Conservation (phyloP, 164 flowering plant genomes). For the Akebia trifoliata region DNA sequence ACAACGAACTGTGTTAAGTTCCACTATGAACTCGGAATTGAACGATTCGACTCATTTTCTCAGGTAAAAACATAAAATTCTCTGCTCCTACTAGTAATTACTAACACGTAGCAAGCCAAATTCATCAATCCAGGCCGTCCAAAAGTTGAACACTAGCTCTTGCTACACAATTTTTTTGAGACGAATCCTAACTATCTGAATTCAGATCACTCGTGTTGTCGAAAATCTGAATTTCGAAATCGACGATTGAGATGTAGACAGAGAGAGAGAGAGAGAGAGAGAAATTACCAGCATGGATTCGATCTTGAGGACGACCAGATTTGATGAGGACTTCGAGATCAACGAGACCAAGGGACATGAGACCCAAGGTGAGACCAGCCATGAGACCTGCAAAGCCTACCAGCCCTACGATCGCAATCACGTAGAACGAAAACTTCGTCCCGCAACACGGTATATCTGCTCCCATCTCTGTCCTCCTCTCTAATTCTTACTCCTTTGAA, state of each 20-base stretch:
- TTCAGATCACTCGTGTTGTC: no score
- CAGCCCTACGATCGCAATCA: constrained; percentile 46
- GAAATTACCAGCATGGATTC: constrained; percentile 59
- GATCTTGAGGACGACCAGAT: constrained; percentile 83
- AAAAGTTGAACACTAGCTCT: no score
- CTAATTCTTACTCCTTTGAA: no score
- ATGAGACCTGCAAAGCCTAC: constrained; percentile 85
- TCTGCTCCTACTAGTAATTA: no score
- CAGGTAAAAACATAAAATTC: neutral
- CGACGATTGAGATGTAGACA: neutral
- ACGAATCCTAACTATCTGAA: no score
- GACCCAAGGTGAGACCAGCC: constrained; percentile 91
- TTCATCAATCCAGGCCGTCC: no score
- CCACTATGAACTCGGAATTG: neutral
- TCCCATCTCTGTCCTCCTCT: constrained; percentile 27
- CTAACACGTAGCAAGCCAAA: no score
- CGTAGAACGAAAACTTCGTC: constrained; percentile 41
- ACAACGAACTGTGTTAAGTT: neutral
- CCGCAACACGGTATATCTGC: constrained; percentile 56
- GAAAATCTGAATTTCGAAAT: no score
- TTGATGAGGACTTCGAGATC: constrained; percentile 91
- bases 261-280: constrained; percentile 11
- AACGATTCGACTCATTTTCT: neutral
- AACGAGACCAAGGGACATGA: constrained; percentile 93
- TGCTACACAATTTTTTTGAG: no score